Conservation (phyloP, 306 rosid species). For the Dalbergia oliveri region DNA sequence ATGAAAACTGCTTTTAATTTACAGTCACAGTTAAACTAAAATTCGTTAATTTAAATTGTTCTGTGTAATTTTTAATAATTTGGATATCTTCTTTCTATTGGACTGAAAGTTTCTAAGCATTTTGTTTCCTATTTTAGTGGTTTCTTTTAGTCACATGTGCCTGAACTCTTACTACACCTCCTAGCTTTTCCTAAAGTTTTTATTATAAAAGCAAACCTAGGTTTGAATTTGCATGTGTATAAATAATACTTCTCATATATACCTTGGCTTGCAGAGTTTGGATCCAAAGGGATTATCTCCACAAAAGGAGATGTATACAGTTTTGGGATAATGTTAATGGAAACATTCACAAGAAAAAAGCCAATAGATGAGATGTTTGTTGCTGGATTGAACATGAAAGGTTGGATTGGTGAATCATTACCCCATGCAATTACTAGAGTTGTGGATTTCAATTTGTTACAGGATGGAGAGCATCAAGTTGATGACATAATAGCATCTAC, state of each 20-base stretch:
- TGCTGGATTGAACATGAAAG: conserved; percentile 31
- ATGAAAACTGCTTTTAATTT: too few relatives aligned
- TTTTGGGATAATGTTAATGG: conserved; percentile 39
- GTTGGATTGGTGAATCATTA: conserved; percentile 37
- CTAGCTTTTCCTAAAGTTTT: too few relatives aligned
- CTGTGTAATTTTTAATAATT: background rate
- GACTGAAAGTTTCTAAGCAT: background rate
- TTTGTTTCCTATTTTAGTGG: conserved; percentile 17
- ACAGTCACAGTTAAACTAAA: too few relatives aligned
- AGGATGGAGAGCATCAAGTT: background rate
- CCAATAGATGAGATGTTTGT: conserved; percentile 42
- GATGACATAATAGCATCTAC: conserved; percentile 6
- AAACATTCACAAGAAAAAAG: conserved; percentile 40
- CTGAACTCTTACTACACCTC: background rate
- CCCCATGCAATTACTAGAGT: conserved; percentile 15
- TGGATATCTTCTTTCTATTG: background rate
- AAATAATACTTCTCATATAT: too few relatives aligned
- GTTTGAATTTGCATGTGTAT: too few relatives aligned
- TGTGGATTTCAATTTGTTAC: conserved; percentile 32
- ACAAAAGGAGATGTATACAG: conserved; percentile 41
- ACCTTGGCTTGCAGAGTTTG: conserved; percentile 24
- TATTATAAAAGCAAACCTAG: too few relatives aligned
- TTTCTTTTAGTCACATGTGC: background rate
- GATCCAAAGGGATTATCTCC: conserved; percentile 33
- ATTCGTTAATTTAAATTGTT: background rate